A percentile compares a stretch with the other conserved stretches of the same genome.
Evolutionary conservation across 352 stramenopile species (phyloP).

Genomic region (Phytophthora nicotianae): DNA sequence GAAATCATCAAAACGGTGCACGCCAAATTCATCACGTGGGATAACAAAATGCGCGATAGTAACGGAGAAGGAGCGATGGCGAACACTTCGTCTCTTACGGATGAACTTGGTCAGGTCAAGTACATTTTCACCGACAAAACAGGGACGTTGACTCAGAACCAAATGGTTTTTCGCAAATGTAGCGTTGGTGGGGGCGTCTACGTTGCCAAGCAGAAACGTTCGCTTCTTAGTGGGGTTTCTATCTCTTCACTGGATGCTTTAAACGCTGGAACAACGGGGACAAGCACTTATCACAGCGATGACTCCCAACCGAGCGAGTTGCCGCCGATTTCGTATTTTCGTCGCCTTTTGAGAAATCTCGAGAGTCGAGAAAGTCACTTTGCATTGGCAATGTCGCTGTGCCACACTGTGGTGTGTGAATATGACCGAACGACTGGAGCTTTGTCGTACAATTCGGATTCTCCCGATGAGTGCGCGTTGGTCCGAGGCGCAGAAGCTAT

Average conservation of each 20-base stretch:
- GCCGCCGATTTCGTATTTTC: conserved; percentile 47
- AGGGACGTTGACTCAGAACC: conserved; percentile 94
- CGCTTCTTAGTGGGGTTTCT: conserved; percentile 34
- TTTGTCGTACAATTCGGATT: conserved; percentile 90
- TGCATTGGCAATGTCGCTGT: conserved; percentile 79
- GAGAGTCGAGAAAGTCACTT: conserved; percentile 61
- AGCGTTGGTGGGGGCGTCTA: conserved; percentile 91
- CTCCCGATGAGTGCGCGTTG: conserved; percentile 92
- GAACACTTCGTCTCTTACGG: conserved; percentile 90
- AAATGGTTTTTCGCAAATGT: conserved; percentile 96
- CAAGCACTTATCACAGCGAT: conserved; percentile 24
- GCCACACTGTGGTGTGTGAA: conserved; percentile 88
- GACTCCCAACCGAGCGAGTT: conserved; percentile 11
- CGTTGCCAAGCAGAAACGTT: conserved; percentile 36
- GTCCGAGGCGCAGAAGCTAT: conserved; percentile 81
- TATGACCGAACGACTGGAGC: conserved; percentile 42
- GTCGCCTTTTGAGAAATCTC: conserved; percentile 50
- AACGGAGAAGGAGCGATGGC: conserved; percentile 73
- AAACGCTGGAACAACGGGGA: not conserved
- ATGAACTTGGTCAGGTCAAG: conserved; percentile 93
- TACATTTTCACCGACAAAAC: conserved; percentile 96
- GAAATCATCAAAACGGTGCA: conserved; percentile 81
- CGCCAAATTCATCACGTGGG: conserved; percentile 82
- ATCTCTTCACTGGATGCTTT: conserved; percentile 43
- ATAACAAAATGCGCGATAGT: conserved; percentile 59